Base-by-base conservation (phyloP, 768 basidiomycete genomes). In the Mycena filopes region DNA sequence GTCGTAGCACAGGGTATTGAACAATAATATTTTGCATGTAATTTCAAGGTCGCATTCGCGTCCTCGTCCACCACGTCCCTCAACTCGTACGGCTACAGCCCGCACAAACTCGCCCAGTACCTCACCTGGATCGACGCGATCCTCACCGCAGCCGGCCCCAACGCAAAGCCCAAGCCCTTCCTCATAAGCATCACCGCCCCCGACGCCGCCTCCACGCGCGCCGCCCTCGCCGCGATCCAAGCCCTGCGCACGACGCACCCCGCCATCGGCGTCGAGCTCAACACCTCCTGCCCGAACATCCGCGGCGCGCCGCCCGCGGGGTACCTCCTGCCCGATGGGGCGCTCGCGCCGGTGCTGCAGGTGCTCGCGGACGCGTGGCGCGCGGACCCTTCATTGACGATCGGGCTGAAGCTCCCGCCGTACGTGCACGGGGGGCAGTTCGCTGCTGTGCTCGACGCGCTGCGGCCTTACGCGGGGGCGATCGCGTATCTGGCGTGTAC, bases 61-160 rank as follows among this genome's bases (percentile, higher is more conserved):
- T 77, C 76, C 41, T 77, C 79, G 16, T 71, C 80, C 11, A 68
- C 83, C 40, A 83, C 91, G n/a, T 88, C 94, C 18, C 72, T 94
- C 64, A 96, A 96, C 74, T 91, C 90, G 0, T 96, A 93, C 76
- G 94, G 94, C 25, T 96, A 95, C 78, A 95, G 93, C 10, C 94
- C 93, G 0, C 83, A 89, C 70, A 87, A 91, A 7, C 83, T 96
- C 45, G 71, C 79, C n/a, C 68, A 73, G 25, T 96, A 95, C 78
- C 74, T 94, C 46, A 75, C 73, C 53, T 93, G 90, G 89, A 79
- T 93, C 48, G 74, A 81, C 40, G 71, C 87, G 45, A 83, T 91
- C 62, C 75, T 86, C 64, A 71, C 66, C 16, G 77, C 78, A 13
- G 41, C 66, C 78, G 23, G 20, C n/a, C n/a, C n/a, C 16, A 42